Base-by-base conservation (phyloP, 768 basidiomycete species). In the Solioccasus polychromus region DNA sequence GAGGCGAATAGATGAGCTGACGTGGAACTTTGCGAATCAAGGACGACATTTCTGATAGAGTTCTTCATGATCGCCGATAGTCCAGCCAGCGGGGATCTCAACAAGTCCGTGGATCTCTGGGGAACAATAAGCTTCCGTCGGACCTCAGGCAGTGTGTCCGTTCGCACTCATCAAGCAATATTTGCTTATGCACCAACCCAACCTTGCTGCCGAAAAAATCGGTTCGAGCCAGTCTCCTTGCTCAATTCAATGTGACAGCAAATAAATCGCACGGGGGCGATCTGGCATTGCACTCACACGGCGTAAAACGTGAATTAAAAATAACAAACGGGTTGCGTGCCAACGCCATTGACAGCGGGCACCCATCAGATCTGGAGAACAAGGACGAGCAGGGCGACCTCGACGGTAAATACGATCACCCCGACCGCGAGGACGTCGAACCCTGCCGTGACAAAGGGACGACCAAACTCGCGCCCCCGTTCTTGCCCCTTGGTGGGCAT, bases 381-480 rank as follows among this genome's bases (percentile, higher is more conserved):
- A 35, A 92, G 70, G 2, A 78, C 75, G 8, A 92, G 67, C 34
- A 92, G 67, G 0, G 71, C 78, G 34, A 90, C 63, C 56, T 91
- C 87, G 15, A 86, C 76, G 0, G 68, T 68, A 2, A 77, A 75
- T 0, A 90, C 86, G 2, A 87, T 68, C 12, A 69, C 55, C 0
- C 82, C 72, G 7, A 91, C 77, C 11, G 74, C 68, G 1, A 61
- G 11, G 19, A 88, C 78, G 43, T 83, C 78, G 74, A 83, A 78
- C n/a, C 91, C 91, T 6, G 88, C 85, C 1, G 89, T 89, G 15
- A 83, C 62, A 59, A 92, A 92, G 2, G 87, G 86, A 11, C 85
- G 72, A 0, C 90, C 91, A 57, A 82, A 88, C 8, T 84, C 71
- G 1, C 84, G 75, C 36, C 71, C 74, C 24, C 72, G 70, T 45